A percentile compares a stretch with the other conserved stretches of the same genome.
These are phyloP conservation scores for Umbelopsis sp. DNA, from an alignment of 192 early-diverging fungal species.

Conservation along the genomic window DNA sequence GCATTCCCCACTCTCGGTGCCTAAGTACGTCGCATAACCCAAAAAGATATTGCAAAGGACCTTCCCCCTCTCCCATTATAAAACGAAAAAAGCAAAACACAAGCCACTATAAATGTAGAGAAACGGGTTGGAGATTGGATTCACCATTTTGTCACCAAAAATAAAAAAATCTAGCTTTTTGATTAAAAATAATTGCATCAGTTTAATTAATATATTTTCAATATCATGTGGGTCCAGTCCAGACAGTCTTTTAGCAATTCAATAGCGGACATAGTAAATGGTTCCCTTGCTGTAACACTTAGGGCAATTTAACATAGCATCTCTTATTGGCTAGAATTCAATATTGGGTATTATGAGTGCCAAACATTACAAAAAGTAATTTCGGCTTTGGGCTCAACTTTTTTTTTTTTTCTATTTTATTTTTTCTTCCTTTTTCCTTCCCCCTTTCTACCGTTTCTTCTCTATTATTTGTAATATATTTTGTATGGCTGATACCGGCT, in stretches of 20 bases:
- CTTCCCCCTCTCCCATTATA: conserved; percentile 16
- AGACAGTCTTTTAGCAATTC: not conserved
- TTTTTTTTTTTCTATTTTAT: conserved; percentile 3
- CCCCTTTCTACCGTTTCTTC: not conserved
- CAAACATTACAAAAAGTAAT: conserved; percentile 1
- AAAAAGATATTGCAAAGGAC: conserved; percentile 5
- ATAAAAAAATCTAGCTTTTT: conserved; percentile 5
- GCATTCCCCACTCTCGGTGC: conserved; percentile 72
- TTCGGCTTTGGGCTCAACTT: not conserved
- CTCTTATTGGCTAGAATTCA: conserved; percentile 2
- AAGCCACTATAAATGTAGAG: conserved; percentile 15
- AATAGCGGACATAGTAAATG: not conserved
- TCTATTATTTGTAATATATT: not conserved
- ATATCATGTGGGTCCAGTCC: no score
- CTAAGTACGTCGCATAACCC: conserved; percentile 12
- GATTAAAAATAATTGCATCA: no score
- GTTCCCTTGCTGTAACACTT: not conserved
- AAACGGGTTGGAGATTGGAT: conserved; percentile 21
- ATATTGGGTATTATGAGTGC: not conserved
- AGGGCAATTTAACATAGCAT: not conserved
- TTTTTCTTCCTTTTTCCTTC: no score
- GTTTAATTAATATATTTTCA: no score
- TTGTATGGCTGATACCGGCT: conserved; percentile 12
- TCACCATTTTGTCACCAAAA: conserved; percentile 19
- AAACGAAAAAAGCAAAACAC: not conserved